Evolutionary conservation across 108 stramenopile species (phyloP), one percentile per base, ranked within the genome.

Genomic region (Nannochloropsis oceanica): DNA sequence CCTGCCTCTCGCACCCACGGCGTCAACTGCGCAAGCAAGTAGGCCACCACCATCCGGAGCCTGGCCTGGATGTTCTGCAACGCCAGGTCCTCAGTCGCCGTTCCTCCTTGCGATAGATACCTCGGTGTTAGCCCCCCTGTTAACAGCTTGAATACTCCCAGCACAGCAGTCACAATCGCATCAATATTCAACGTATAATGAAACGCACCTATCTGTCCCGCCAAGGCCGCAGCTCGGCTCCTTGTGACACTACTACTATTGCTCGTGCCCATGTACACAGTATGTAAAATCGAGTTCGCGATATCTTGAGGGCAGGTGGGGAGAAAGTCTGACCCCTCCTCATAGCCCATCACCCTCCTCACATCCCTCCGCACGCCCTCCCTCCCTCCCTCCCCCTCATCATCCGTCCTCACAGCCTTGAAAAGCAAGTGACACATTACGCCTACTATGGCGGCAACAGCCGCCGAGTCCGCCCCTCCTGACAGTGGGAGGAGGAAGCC

Each of bases 41-140:
- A 99, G 26, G 97, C 94, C 44, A 95, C 92, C 44, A 99, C 97
- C 99, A 99, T 99, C 25, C 99, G 92, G 25, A 97, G 80, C 44
- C 99, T 92, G 11, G 99, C 99, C 90, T 99, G 98, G 81, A 99
- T 97, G 84, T 99, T 99, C 92, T 99, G 98, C 46, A 99, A 87
- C 2, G 98, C 98, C 84, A 98, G 90, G 92, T 99, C 97, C 92
- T 99, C 96, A 10, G 94, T 83, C 84, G 90, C 89, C 26, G 94
- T 93, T 11, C 97, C 97, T 25, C 97, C 97, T 25, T 89, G 87
- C 24, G 91, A 91, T 79, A 89, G 50, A 90, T 95, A 99, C 13
- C 90, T 87, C 18, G 98, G 98, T 43, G 90, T 91, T 85, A 91
- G 91, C 26, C 94, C 94, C 18, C 95, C 95, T 12, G 93, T 89